These are phyloP conservation scores for Plasmodium berghei DNA, from an alignment of 169 alveolate genomes.

Conservation along the genomic window DNA sequence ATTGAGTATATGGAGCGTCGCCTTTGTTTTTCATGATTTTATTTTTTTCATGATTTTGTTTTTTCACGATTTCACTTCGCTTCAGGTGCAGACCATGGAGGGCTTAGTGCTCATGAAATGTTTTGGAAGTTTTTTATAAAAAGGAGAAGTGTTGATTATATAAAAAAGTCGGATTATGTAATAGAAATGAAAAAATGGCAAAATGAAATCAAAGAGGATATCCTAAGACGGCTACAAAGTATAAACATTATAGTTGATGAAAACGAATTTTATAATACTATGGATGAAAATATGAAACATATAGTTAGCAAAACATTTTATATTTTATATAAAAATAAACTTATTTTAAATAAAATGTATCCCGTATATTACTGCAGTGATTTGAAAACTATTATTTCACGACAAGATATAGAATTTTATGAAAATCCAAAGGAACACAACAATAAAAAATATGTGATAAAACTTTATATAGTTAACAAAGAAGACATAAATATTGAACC, in stretches of 20 bases:
- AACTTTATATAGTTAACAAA: conserved; percentile 6
- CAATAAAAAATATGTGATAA: neutral
- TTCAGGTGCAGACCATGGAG: conserved; percentile 60
- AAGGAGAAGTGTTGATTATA: neutral
- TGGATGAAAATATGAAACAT: conserved; percentile 19
- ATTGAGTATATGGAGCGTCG: neutral
- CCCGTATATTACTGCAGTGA: conserved; percentile 48
- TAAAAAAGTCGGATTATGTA: neutral
- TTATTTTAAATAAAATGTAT: conserved; percentile 32
- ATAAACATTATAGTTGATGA: conserved; percentile 34
- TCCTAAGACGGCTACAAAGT: conserved; percentile 11
- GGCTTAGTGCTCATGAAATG: conserved; percentile 58
- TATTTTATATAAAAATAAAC: conserved; percentile 21
- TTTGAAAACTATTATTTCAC: conserved; percentile 29
- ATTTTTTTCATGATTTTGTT: neutral
- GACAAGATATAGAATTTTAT: conserved; percentile 25
- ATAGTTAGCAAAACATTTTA: conserved; percentile 8
- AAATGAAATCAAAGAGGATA: conserved; percentile 10
- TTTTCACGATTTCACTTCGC: neutral
- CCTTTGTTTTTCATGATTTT: neutral
- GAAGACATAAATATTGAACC: neutral
- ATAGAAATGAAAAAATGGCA: conserved; percentile 48
- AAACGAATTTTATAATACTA: conserved; percentile 21
- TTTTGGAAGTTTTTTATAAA: neutral
- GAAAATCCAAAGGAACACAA: neutral